Conservation (phyloP, 768 basidiomycete species). For the Jaapia argillacea region DNA sequence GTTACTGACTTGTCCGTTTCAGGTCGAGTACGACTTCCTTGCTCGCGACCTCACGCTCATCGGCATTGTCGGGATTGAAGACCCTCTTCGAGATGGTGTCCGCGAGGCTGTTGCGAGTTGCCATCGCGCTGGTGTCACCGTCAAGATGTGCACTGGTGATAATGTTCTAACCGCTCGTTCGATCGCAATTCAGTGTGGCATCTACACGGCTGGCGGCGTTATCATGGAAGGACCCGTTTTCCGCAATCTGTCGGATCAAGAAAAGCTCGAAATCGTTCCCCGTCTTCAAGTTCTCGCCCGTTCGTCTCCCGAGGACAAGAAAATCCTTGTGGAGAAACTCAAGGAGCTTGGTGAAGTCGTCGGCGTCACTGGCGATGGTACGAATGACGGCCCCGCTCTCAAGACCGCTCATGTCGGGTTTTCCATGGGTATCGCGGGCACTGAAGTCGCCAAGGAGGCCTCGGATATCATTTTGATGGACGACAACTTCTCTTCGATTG, state of each 20-base stretch:
- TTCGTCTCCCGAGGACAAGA: constrained; percentile 96
- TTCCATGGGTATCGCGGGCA: constrained; percentile 94
- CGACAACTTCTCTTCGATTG: constrained; percentile 93
- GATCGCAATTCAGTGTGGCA: constrained; percentile 93
- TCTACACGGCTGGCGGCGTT: constrained; percentile 86
- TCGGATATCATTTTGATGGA: constrained; percentile 99
- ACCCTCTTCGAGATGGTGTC: constrained; percentile 88
- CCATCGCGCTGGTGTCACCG: constrained; percentile 77
- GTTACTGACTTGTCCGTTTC: constrained; percentile 6
- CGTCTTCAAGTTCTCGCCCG: constrained; percentile 94
- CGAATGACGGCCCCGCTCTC: constrained; percentile 94
- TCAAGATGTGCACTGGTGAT: constrained; percentile 99
- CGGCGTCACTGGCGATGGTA: constrained; percentile 96
- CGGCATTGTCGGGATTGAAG: constrained; percentile 90
- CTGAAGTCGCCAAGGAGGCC: constrained; percentile 97
- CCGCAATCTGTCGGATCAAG: constrained; percentile 58
- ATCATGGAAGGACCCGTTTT: constrained; percentile 98
- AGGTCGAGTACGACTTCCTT: constrained; percentile 65
- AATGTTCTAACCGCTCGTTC: constrained; percentile 94
- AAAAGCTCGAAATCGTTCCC: constrained; percentile 79
- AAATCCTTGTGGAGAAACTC: constrained; percentile 81
- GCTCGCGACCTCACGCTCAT: constrained; percentile 73
- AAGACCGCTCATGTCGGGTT: constrained; percentile 96
- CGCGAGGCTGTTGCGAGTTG: constrained; percentile 83
- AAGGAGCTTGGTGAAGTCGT: constrained; percentile 84